phyloP scores from a whole-genome alignment of 1,139 yeast genomes.

The Yamadazyma taylorii region DNA sequence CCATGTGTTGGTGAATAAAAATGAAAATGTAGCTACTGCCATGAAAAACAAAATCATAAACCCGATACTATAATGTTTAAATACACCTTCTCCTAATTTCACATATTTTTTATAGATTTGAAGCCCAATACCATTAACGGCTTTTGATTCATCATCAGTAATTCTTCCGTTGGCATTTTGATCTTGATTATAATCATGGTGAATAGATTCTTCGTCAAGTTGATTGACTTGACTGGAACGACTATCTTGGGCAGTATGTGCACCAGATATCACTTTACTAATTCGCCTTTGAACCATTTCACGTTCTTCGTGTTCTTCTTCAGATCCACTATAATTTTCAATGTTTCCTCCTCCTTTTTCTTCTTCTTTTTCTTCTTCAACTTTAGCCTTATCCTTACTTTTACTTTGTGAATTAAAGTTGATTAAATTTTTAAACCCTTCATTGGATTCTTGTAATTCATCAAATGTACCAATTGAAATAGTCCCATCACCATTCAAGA shows the following conservation, averaged over 20 bases:
- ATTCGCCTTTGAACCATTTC: too few relatives aligned
- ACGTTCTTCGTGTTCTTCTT: too few relatives aligned
- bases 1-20: slow-evolving; percentile 76
- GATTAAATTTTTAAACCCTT: slow-evolving; percentile 18
- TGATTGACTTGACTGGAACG: too few relatives aligned
- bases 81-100: slow-evolving; percentile 54
- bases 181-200: slow-evolving; percentile 15
- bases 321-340: too few relatives aligned
- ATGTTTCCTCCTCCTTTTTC: slow-evolving; percentile 13
- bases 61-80: slow-evolving; percentile 24
- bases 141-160: slow-evolving; percentile 29
- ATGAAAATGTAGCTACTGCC: slow-evolving; percentile 54
- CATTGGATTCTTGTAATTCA: slow-evolving; percentile 33
- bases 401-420: too few relatives aligned
- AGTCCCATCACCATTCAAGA: slow-evolving; percentile 39
- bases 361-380: slow-evolving; percentile 9
- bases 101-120: slow-evolving; percentile 46
- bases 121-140: slow-evolving; percentile 39
- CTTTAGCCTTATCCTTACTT: slow-evolving; percentile 24
- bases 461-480: slow-evolving; percentile 35
- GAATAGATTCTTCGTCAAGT: neutral
- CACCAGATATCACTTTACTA: slow-evolving; percentile 26
- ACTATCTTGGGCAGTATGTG: neutral
- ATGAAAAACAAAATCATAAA: slow-evolving; percentile 25
- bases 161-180: slow-evolving; percentile 38